Base-by-base conservation (phyloP, 192 early-diverging fungal genomes). In the Jimgerdemannia lactiflua region DNA sequence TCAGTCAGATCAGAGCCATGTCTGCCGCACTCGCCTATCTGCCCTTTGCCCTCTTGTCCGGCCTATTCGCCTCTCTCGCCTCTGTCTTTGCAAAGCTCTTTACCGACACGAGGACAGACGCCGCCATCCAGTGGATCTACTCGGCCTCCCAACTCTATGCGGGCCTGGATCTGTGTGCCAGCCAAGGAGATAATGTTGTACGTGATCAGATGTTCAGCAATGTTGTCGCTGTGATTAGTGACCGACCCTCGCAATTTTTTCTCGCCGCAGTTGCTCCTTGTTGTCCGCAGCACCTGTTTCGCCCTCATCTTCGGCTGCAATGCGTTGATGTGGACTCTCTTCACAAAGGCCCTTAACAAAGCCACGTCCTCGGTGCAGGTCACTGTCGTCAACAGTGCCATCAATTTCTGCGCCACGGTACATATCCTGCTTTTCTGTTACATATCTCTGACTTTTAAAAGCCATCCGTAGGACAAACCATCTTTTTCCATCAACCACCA, bases 271-370 rank as follows among this genome's bases (percentile, higher is more conserved):
- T 68, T 86, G 4, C 71, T 82, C 59, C 70, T 80, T 4, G 65
- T 74, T 1, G 81, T 87, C 17, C 86, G 93, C 39, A 72, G 74
- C 10, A 67, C 80, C 9, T 90, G 90, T 71, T 84, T 94, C 71
- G 80, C 70, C 3, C 77, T 88, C 64, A 89, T 93, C n/a, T 86
- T 91, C 40, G 79, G 82, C 14, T 91, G 90, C 65, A 96, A 96
- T 74, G 87, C 91, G 3, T 71, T 90, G 70, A 97, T 97, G 96
- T 97, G 96, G 96, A 89, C 89, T 3, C 81, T 90, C 3, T 95
- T 96, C 73, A 94, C 96, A 64, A 94, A 93, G 71, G 94, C 95
- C 4, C 83, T 97, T 42, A 90, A 87, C 69, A 83, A 83, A 59
- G 90, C 94, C 19, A 81, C 87, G 44, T 93, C 94, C 17, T 93